Percentiles rank a stretch among this genome's conserved stretches.
Conservation (phyloP, 2,329 filamentous ascomycete species). For the Aspergillus terreus region DNA sequence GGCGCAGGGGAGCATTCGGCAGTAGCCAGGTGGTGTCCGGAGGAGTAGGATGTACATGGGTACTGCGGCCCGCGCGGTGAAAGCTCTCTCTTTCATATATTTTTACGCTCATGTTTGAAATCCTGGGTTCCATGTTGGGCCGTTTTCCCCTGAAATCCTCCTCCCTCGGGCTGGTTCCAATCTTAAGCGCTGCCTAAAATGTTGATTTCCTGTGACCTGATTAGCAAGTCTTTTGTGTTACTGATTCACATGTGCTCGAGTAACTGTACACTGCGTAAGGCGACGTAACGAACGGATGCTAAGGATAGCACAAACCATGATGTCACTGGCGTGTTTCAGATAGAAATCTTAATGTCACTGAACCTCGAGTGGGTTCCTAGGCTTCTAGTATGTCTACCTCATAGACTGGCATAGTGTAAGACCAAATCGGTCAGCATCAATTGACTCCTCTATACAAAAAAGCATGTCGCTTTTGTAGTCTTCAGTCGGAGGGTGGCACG, state of each 20-base stretch:
- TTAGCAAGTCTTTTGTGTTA: not conserved
- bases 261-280: not conserved
- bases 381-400: too few relatives aligned
- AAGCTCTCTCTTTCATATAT: constrained; percentile 21
- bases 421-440: too few relatives aligned
- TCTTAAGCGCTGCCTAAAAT: constrained; percentile 6
- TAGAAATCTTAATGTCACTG: too few relatives aligned
- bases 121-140: constrained; percentile 20
- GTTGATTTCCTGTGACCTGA: constrained; percentile 7
- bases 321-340: constrained; percentile 4
- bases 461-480: too few relatives aligned
- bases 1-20: constrained; percentile 15
- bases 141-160: constrained; percentile 12
- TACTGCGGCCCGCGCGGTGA: constrained; percentile 18
- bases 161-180: constrained; percentile 13
- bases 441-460: too few relatives aligned
- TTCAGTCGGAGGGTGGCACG: too few relatives aligned
- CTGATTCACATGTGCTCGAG: not conserved
- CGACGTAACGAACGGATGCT: not conserved
- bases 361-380: too few relatives aligned
- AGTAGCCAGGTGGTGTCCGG: constrained; percentile 14
- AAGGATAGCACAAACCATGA: constrained; percentile 3
- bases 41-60: constrained; percentile 19
- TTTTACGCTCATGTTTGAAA: constrained; percentile 22
- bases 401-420: too few relatives aligned